Percentiles rank a stretch among this genome's conserved stretches.
Evolutionary conservation across 2,329 filamentous ascomycete species (phyloP).

Genomic region (Alternaria postmessia): DNA sequence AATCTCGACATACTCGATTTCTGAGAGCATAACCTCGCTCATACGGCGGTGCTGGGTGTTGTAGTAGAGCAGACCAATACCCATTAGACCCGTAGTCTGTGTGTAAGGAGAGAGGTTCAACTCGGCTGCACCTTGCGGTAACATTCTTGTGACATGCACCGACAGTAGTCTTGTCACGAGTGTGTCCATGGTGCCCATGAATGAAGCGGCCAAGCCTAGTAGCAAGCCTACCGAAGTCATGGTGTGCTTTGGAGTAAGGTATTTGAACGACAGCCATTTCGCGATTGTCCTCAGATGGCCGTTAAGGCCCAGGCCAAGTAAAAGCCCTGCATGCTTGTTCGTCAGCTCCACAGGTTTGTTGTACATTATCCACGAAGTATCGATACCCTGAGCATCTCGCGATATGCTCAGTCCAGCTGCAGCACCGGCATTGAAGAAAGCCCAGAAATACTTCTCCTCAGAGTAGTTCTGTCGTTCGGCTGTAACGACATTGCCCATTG

Average conservation of each 20-base stretch:
- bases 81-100: constrained; percentile 96
- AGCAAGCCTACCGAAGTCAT: constrained; percentile 99
- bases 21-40: constrained; percentile 98
- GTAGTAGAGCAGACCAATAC: constrained; percentile 92
- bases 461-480: constrained; percentile 87
- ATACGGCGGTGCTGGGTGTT: constrained; percentile 96
- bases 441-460: constrained; percentile 97
- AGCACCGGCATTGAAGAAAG: constrained; percentile 96
- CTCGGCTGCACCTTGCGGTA: constrained; percentile 90
- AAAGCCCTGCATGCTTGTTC: constrained; percentile 94
- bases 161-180: constrained; percentile 91
- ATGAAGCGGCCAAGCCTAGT: constrained; percentile 89
- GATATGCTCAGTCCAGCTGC: constrained; percentile 93
- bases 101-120: constrained; percentile 91
- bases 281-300: constrained; percentile 93
- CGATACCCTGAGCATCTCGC: constrained; percentile 87
- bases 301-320: constrained; percentile 89
- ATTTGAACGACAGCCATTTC: constrained; percentile 99
- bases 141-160: constrained; percentile 93
- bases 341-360: constrained; percentile 94
- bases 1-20: constrained; percentile 87
- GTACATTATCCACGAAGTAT: constrained; percentile 98
- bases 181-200: constrained; percentile 96
- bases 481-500: constrained; percentile 89
- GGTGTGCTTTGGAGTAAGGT: constrained; percentile 97